Percentiles rank a stretch among this genome's conserved stretches.
These are phyloP conservation scores for Glaciozyma antarctica DNA, from an alignment of 768 basidiomycete genomes.

Conservation along the genomic window DNA sequence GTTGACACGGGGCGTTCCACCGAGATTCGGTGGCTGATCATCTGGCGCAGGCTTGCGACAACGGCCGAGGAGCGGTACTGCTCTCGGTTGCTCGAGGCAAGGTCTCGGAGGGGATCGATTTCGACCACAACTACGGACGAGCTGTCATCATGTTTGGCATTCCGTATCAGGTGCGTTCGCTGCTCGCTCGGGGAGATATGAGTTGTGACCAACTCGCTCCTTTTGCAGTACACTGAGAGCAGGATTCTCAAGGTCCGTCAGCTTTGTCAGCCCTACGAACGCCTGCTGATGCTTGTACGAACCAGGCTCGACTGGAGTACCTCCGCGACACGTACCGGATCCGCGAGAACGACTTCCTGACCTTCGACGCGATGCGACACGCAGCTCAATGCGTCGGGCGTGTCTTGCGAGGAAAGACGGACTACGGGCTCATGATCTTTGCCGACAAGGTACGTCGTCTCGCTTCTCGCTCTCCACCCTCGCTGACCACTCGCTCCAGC, in stretches of 20 bases:
- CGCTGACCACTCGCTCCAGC: slow-evolving; percentile 45
- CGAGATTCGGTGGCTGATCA: background rate
- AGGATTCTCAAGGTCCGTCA: slow-evolving; percentile 66
- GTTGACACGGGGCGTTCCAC: slow-evolving; percentile 22
- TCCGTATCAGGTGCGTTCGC: slow-evolving; percentile 33
- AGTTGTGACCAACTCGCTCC: slow-evolving; percentile 37
- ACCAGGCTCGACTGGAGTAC: slow-evolving; percentile 78
- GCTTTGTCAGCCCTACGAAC: too few species aligned
- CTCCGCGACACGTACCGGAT: slow-evolving; percentile 97
- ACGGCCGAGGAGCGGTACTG: slow-evolving; percentile 91
- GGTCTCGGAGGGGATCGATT: slow-evolving; percentile 99
- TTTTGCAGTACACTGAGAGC: slow-evolving; percentile 83
- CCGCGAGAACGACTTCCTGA: slow-evolving; percentile 94
- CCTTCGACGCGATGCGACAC: slow-evolving; percentile 98
- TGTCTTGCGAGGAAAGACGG: slow-evolving; percentile 93
- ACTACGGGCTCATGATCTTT: slow-evolving; percentile 99
- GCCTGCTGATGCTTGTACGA: background rate
- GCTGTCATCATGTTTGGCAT: slow-evolving; percentile 93
- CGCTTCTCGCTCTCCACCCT: background rate
- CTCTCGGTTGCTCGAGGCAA: slow-evolving; percentile 97
- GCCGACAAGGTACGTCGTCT: slow-evolving; percentile 71
- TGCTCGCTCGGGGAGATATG: background rate
- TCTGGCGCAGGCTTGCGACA: slow-evolving; percentile 75
- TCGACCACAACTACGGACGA: slow-evolving; percentile 97
- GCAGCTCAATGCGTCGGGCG: slow-evolving; percentile 98